Base-by-base conservation (phyloP, 2,329 filamentous ascomycete species). In the Xylaria sp. region DNA sequence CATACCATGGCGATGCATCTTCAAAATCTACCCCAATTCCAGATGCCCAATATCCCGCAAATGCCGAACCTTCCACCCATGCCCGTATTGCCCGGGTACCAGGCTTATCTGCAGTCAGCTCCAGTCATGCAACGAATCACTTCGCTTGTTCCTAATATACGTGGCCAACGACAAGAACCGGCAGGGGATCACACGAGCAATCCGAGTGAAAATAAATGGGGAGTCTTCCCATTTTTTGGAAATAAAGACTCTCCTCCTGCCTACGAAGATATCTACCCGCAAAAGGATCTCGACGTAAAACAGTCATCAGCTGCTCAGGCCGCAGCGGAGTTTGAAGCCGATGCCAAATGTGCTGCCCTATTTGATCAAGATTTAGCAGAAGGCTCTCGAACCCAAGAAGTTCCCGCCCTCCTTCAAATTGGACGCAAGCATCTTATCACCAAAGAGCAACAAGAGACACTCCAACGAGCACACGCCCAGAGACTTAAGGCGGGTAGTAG, bases 221-320 rank as follows among this genome's bases (percentile, higher is more conserved):
- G 89, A 87, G 89, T 91, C 74, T 80, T 90, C 31, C 85, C 90
- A 50, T 80, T 84, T 42, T 82, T 85, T 58, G 71, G 74, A 31
- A 81, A 79, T 22, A 80, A 80, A 44, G 79, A 86, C 10, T 81
- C 83, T 3, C 92, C 92, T 9, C 92, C 92, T 10, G 87, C 92
- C 0, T 96, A 96, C 71, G 89, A 94, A 60, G 92, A 94, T 54
- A 87, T 96, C 31, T 96, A 89, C 76, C 92, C 91, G 1, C 80
- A 81, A 45, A 78, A 82, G 60, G 81, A 84, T 50, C 69, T 83
- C 17, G 86, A 89, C 63, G 80, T 79, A 27, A 90, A 91, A 77
- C 84, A 86, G 72, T 80, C 84, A 20, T 86, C 86, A n/a, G 87
- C 86, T 1, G 82, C 83, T 9, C 82, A 82, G 60, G 89, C 88